Base-by-base conservation (phyloP, 1,284 basidiomycete species). In the Leccinum variabile region DNA sequence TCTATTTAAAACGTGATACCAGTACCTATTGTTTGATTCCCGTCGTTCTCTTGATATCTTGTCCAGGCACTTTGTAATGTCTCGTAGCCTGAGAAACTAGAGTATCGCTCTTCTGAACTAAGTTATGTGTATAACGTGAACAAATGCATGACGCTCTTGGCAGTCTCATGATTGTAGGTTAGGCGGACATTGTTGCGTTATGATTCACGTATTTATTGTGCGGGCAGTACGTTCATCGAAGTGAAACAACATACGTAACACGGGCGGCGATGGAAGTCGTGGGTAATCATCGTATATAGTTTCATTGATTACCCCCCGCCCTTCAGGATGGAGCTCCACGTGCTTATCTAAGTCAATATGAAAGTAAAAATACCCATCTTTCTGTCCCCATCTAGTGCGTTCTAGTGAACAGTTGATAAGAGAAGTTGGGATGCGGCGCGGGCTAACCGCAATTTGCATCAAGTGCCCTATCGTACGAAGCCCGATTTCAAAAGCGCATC, bases 31-130 rank as follows among this genome's bases (percentile, higher is more conserved):
- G n/a, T 1, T 46, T 16, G 14, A 49, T 57, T 62, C 39, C 41
- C 30, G 10, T 30, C 9, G 22, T 22, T 22, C 41, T 58, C 18
- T 30, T 25, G 54, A 60, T 58, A 39, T 54, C 11, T 55, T 60
- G 56, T 61, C 49, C 3, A 25, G n/a, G 50, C 54, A 60, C 16
- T 13, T 65, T 39, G 57, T 59, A 57, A 49, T 57, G 39, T 56
- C 55, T 55, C 11, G 1, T 25, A 44, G 9, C 46, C 11, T 49
- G 28, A 16, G 52, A 52, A 57, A n/a, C 54, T 54, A 44, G 8
- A 10, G n/a, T 55, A 22, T 11, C n/a, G 14, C 22, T 30, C 7
- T 30, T 28, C 28, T 28, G 28, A 28, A 28, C 28, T 28, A 6
- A 28, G 28, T 28, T 28, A 28, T 28, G 28, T 28, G 28, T 28